These are phyloP conservation scores for Rhizopogon vesiculosus DNA, from an alignment of 768 basidiomycete genomes.

Conservation along the genomic window DNA sequence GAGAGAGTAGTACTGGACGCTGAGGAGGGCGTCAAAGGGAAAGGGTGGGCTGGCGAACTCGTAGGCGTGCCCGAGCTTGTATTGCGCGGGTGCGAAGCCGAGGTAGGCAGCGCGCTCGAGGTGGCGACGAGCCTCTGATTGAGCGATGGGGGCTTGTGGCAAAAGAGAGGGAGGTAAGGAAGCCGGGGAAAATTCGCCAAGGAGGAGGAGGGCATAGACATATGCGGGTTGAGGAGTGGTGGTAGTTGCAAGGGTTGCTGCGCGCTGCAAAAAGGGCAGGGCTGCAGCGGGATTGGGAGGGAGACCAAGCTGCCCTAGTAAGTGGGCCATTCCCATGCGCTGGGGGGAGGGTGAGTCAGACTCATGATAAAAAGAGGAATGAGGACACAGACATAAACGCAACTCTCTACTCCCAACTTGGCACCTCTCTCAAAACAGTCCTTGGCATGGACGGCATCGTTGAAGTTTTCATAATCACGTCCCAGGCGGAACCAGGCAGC, in stretches of 20 bases:
- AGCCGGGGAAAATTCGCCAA: slow-evolving; percentile 75
- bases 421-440: slow-evolving; percentile 88
- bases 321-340: slow-evolving; percentile 91
- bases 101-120: slow-evolving; percentile 86
- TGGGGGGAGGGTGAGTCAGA: slow-evolving; percentile 27
- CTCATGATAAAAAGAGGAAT: background rate
- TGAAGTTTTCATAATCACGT: slow-evolving; percentile 86
- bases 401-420: slow-evolving; percentile 69
- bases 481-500: slow-evolving; percentile 92
- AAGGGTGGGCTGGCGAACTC: slow-evolving; percentile 87
- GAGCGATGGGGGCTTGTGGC: slow-evolving; percentile 37
- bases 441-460: slow-evolving; percentile 65
- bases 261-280: slow-evolving; percentile 67
- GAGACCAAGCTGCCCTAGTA: slow-evolving; percentile 82
- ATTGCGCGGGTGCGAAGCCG: slow-evolving; percentile 81
- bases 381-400: slow-evolving; percentile 64
- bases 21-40: slow-evolving; percentile 82
- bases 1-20: slow-evolving; percentile 85
- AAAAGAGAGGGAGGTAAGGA: slow-evolving; percentile 49
- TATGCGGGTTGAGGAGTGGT: slow-evolving; percentile 87
- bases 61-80: slow-evolving; percentile 89
- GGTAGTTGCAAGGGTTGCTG: slow-evolving; percentile 69
- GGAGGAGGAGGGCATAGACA: slow-evolving; percentile 81
- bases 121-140: slow-evolving; percentile 63
- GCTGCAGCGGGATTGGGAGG: slow-evolving; percentile 49